Evolutionary conservation across 768 basidiomycete species (phyloP).

Genomic region (Daedalea quercina): DNA sequence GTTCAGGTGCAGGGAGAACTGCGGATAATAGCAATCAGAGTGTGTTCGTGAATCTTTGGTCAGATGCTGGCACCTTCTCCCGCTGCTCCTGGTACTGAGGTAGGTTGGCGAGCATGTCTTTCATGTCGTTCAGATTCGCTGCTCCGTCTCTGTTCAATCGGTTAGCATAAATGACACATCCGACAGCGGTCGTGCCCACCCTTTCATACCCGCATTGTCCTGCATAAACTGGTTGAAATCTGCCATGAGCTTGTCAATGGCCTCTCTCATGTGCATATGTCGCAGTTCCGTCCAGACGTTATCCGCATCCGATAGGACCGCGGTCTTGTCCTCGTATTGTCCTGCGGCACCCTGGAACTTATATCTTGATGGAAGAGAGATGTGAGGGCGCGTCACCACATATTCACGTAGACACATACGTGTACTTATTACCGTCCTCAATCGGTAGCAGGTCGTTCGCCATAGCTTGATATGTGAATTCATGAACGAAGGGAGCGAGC

Average conservation of each 20-base stretch:
- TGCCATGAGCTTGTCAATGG: conserved; percentile 93
- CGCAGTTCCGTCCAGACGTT: conserved; percentile 88
- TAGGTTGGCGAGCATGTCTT: conserved; percentile 94
- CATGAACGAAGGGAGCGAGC: conserved; percentile 85
- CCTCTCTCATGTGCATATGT: conserved; percentile 98
- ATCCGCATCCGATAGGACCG: conserved; percentile 80
- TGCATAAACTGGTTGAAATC: conserved; percentile 93
- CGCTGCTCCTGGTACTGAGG: conserved; percentile 94
- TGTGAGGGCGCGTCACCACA: neutral
- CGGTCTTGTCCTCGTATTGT: conserved; percentile 81
- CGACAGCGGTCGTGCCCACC: conserved; percentile 38
- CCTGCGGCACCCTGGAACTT: conserved; percentile 90
- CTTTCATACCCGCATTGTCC: conserved; percentile 92
- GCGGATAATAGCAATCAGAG: neutral
- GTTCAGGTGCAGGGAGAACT: conserved; percentile 95
- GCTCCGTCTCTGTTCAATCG: conserved; percentile 54
- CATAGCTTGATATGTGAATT: conserved; percentile 99
- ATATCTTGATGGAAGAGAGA: conserved; percentile 47
- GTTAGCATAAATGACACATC: neutral
- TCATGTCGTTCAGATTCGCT: conserved; percentile 93
- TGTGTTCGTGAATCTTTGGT: no score
- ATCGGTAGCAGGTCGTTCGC: conserved; percentile 90
- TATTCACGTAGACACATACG: conserved; percentile 40
- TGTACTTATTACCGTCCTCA: conserved; percentile 79
- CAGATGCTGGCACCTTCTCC: conserved; percentile 58